phyloP scores from a whole-genome alignment of 164 flowering plant species.

The Berberis vulgaris region DNA sequence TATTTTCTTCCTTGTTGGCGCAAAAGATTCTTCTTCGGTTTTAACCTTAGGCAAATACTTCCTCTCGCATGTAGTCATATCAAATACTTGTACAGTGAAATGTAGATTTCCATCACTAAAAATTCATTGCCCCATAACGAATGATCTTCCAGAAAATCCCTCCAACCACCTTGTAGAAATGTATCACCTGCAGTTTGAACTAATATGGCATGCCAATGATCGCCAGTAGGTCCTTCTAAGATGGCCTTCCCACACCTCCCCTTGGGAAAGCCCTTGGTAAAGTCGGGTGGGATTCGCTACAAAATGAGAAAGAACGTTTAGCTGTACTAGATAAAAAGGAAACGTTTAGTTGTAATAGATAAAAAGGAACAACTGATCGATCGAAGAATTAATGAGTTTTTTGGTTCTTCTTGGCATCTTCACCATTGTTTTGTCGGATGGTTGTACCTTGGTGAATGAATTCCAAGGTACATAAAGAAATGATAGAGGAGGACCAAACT shows the following conservation, averaged over 20 bases:
- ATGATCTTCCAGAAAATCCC: conserved; percentile 1
- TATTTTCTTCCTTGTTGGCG: background rate
- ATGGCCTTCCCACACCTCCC: background rate
- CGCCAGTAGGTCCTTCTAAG: conserved; percentile 7
- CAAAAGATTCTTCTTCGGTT: background rate
- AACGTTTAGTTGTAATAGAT: too few relatives aligned
- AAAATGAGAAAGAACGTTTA: background rate
- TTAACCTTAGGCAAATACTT: background rate
- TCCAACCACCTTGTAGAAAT: conserved; percentile 4
- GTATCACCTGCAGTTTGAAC: background rate
- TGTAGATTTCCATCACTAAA: conserved; percentile 3
- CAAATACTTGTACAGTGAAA: conserved; percentile 2
- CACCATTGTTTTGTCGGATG: too few relatives aligned
- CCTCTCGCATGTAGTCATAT: background rate
- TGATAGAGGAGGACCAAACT: too few relatives aligned
- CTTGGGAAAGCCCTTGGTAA: background rate
- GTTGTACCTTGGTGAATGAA: too few relatives aligned
- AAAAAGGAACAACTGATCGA: too few relatives aligned
- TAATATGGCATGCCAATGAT: background rate
- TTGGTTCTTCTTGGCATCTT: too few relatives aligned
- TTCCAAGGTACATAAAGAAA: too few relatives aligned
- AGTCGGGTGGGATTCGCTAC: conserved; percentile 5
- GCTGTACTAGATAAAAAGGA: too few relatives aligned
- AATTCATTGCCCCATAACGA: background rate
- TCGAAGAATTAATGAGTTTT: too few relatives aligned